A percentile compares a stretch with the other conserved stretches of the same genome.
phyloP scores from a whole-genome alignment of 495 filamentous ascomycete species.

The Arthonia radiata region DNA sequence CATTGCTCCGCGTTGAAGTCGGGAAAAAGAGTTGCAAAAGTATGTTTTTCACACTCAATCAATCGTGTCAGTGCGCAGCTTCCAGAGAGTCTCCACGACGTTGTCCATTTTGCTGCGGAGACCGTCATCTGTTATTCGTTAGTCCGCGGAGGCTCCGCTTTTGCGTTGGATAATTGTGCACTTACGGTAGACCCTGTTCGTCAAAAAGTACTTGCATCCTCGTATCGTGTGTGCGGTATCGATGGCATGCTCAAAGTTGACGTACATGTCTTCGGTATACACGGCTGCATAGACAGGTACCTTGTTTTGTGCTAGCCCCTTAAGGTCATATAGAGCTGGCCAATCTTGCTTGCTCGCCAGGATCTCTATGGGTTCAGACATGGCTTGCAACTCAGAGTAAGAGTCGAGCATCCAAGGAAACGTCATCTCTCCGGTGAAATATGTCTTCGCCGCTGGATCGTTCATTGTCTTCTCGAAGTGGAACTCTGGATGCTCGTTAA shows the following conservation, averaged over 20 bases:
- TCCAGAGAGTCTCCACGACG: slow-evolving; percentile 43
- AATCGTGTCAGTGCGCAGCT: slow-evolving; percentile 43
- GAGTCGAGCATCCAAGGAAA: slow-evolving; percentile 60
- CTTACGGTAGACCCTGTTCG: slow-evolving; percentile 68
- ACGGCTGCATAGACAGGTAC: slow-evolving; percentile 74
- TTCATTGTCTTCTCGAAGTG: slow-evolving; percentile 6
- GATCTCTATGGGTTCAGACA: slow-evolving; percentile 39
- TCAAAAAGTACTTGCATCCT: slow-evolving; percentile 56
- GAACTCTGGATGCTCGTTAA: slow-evolving; percentile 19
- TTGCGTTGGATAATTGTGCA: too few relatives aligned
- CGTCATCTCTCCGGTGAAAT: slow-evolving; percentile 84
- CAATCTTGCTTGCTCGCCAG: slow-evolving; percentile 43
- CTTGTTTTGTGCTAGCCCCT: slow-evolving; percentile 45
- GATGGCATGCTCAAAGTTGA: slow-evolving; percentile 45
- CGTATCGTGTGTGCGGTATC: slow-evolving; percentile 54
- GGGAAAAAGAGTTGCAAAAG: too few relatives aligned
- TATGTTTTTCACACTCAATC: too few relatives aligned
- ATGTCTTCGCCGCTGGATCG: slow-evolving; percentile 28
- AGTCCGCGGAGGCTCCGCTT: too few relatives aligned
- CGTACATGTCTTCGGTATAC: slow-evolving; percentile 91
- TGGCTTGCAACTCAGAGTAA: slow-evolving; percentile 39
- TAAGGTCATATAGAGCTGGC: slow-evolving; percentile 52
- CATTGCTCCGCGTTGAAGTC: too few relatives aligned
- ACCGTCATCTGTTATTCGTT: too few relatives aligned
- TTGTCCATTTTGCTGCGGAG: slow-evolving; percentile 46